These are phyloP conservation scores for Suhomyces taliae DNA, from an alignment of 1,139 yeast genomes.

Conservation along the genomic window DNA sequence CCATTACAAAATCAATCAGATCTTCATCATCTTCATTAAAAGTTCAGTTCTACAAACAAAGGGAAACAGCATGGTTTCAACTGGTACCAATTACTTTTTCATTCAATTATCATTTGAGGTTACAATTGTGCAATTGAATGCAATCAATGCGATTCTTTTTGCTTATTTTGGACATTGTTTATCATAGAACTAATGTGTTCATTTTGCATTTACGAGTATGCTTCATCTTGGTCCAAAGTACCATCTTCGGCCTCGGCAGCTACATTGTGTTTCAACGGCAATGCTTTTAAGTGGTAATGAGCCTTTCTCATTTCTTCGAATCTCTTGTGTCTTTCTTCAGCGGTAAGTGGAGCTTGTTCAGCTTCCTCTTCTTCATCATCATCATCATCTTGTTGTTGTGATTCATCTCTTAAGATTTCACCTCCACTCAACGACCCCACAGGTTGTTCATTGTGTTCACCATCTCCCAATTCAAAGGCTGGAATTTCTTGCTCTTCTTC, in stretches of 20 bases:
- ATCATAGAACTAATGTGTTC: neutral
- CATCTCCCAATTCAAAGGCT: conserved; percentile 41
- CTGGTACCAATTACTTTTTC: too few species aligned
- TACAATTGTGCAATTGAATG: too few species aligned
- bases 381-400: conserved; percentile 25
- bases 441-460: conserved; percentile 31
- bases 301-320: conserved; percentile 77
- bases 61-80: too few species aligned
- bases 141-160: too few species aligned
- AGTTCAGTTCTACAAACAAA: too few species aligned
- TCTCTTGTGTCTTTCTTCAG: conserved; percentile 61
- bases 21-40: too few species aligned
- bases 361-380: conserved; percentile 32
- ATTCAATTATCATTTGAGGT: too few species aligned
- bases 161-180: too few species aligned
- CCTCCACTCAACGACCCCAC: conserved; percentile 41
- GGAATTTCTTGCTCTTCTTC: conserved; percentile 53
- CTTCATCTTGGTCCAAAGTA: conserved; percentile 6
- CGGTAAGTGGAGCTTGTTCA: conserved; percentile 23
- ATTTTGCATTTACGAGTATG: neutral
- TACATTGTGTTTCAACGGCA: conserved; percentile 44
- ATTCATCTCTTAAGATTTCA: conserved; percentile 28
- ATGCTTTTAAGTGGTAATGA: conserved; percentile 73
- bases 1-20: too few species aligned
- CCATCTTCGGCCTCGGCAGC: conserved; percentile 28